Percentiles rank a stretch among this genome's conserved stretches.
These are phyloP conservation scores for Microcyclosporella mali DNA, from an alignment of 2,329 filamentous ascomycete genomes.

Conservation along the genomic window DNA sequence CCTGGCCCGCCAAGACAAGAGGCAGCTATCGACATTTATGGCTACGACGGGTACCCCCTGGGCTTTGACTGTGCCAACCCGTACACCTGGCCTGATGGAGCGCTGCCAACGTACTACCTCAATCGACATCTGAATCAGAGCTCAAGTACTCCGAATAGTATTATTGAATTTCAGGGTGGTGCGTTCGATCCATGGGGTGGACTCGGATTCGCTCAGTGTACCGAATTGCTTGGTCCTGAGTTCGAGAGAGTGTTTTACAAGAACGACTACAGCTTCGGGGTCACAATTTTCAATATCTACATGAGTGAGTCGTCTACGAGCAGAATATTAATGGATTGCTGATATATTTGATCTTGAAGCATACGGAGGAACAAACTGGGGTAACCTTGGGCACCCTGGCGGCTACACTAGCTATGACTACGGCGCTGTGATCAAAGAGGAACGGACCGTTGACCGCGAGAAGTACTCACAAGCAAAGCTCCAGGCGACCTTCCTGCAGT, in stretches of 20 bases:
- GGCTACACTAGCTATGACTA: constrained; percentile 56
- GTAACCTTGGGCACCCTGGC: constrained; percentile 65
- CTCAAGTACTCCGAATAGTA: constrained; percentile 58
- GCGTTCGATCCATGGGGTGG: constrained; percentile 72
- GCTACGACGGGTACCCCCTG: constrained; percentile 23
- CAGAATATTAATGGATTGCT: neutral
- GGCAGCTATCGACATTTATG: constrained; percentile 57
- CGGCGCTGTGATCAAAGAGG: constrained; percentile 60
- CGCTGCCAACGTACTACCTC: constrained; percentile 53
- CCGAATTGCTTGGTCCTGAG: constrained; percentile 61
- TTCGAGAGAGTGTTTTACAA: constrained; percentile 76
- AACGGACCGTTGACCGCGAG: constrained; percentile 60
- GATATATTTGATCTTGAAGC: neutral
- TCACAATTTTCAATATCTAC: constrained; percentile 65
- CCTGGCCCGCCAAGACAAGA: constrained; percentile 49
- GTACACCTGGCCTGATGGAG: constrained; percentile 52
- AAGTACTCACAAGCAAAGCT: constrained; percentile 78
- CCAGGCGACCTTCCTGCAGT: constrained; percentile 66
- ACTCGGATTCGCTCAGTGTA: constrained; percentile 61
- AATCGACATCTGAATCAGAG: constrained; percentile 54
- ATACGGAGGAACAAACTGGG: constrained; percentile 58
- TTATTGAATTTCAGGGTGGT: constrained; percentile 49
- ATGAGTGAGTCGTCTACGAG: constrained; percentile 47
- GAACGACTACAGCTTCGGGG: constrained; percentile 40
- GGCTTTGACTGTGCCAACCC: constrained; percentile 56